Conservation (phyloP, 164 flowering plant genomes). For the Litsea cubeba region DNA sequence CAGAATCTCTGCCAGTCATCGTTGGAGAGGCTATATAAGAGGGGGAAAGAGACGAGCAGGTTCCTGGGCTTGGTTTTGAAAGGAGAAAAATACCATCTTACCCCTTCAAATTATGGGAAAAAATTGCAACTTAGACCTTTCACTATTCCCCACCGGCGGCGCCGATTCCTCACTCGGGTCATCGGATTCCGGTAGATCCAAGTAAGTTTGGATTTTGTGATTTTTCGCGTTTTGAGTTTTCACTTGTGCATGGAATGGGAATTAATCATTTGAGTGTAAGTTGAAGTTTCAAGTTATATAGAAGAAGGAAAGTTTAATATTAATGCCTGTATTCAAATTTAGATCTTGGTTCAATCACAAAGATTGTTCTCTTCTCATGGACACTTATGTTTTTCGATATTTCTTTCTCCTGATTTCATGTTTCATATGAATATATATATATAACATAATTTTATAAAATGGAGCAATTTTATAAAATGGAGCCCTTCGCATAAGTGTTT, state of each 20-base stretch:
- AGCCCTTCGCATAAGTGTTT: too few species aligned
- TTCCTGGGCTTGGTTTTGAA: too few species aligned
- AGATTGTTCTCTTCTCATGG: too few species aligned
- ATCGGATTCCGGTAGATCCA: neutral
- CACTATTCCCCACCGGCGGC: constrained; percentile 20
- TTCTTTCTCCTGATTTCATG: too few species aligned
- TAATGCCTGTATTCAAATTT: too few species aligned
- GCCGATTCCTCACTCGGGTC: neutral
- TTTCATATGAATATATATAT: too few species aligned
- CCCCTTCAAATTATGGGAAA: constrained; percentile 15
- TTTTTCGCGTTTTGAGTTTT: neutral
- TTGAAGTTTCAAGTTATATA: too few species aligned
- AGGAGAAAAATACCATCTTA: neutral
- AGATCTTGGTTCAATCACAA: too few species aligned
- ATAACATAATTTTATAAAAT: too few species aligned
- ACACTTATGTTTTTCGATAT: too few species aligned
- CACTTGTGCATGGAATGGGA: neutral
- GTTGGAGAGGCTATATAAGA: neutral
- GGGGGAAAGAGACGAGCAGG: neutral
- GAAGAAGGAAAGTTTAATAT: too few species aligned
- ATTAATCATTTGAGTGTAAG: neutral
- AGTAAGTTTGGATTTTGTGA: neutral
- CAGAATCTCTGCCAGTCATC: neutral
- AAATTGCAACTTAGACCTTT: constrained; percentile 38
- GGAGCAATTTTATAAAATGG: too few species aligned